Evolutionary conservation across 306 rosid genomes (phyloP).

Genomic region (Castanea crenata): DNA sequence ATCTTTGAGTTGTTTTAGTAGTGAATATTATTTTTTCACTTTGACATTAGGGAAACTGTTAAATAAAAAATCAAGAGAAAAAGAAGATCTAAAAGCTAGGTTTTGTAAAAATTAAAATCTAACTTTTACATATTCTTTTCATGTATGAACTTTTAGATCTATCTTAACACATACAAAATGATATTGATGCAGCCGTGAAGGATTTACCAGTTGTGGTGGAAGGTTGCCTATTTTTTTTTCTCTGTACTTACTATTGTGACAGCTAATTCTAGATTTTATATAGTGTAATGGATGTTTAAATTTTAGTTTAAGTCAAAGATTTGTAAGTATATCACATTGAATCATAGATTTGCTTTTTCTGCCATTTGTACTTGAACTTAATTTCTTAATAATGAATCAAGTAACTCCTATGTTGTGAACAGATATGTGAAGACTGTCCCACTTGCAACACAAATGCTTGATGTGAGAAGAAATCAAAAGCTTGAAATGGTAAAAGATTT

Average conservation of each 20-base stretch:
- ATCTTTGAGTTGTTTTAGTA: too few species aligned
- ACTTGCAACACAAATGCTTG: constrained; percentile 88
- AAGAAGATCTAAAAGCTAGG: too few species aligned
- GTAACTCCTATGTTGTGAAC: constrained; percentile 19
- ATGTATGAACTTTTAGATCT: too few species aligned
- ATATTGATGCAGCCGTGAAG: too few species aligned
- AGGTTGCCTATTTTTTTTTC: background rate
- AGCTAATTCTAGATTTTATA: background rate
- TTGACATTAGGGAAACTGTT: too few species aligned
- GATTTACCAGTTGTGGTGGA: background rate
- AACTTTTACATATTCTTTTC: too few species aligned
- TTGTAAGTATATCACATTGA: background rate
- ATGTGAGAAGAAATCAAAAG: constrained; percentile 87
- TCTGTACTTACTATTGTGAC: background rate
- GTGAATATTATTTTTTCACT: too few species aligned
- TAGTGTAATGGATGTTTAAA: background rate
- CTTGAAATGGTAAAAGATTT: constrained; percentile 62
- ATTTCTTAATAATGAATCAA: background rate
- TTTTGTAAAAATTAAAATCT: too few species aligned
- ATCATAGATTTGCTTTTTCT: background rate
- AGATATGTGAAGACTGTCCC: constrained; percentile 96
- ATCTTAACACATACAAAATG: background rate
- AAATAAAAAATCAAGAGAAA: too few species aligned
- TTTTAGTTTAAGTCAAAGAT: background rate
- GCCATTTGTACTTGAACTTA: background rate